Base-by-base conservation (phyloP, 2,329 filamentous ascomycete species). In the Trichoderma harzianum region DNA sequence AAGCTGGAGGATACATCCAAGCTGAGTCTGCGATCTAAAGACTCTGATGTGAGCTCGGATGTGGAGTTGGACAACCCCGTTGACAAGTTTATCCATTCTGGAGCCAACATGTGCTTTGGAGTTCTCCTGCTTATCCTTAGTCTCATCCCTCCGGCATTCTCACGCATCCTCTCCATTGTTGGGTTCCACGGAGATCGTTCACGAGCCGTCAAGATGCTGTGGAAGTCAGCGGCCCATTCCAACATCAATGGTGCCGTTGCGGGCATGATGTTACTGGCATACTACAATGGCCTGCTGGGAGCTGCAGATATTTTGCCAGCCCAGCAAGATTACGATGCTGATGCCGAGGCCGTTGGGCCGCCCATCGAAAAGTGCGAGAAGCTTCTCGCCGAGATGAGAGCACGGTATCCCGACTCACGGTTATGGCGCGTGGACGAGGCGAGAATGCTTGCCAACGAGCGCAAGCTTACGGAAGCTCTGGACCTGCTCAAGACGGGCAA, bases 231-330 rank as follows among this genome's bases (percentile, higher is more conserved):
- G 26, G 90, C 91, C 64, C 96, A 95, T 79, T 83, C 91, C 73
- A 97, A 97, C 79, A 88, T 98, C 77, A 97, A 98, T 78, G 95
- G 95, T n/a, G 95, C 93, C 7, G 91, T 98, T 78, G 91, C 95
- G 0, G 93, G 92, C 0, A 86, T 98, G 53, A 88, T 93, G 30
- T 84, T 98, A 0, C 86, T 98, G 18, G 91, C 89, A 0, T 98
- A 94, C 81, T 97, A 98, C 82, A 97, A 97, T 78, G 92, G 92
- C 7, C 88, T 97, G 36, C 87, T 97, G 18, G 93, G 93, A 1
- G 92, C 94, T 75, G 93, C 94, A 73, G 96, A 99, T 78, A 98
- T 99, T 70, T 85, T 97, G 18, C 91, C 93, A 0, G 86, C 88
- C 24, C 74, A 76, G 16, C 82, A 85, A 1, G 88, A 90, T 74